Base-by-base conservation (phyloP, 495 filamentous ascomycete species). In the Xylaria sp. region DNA sequence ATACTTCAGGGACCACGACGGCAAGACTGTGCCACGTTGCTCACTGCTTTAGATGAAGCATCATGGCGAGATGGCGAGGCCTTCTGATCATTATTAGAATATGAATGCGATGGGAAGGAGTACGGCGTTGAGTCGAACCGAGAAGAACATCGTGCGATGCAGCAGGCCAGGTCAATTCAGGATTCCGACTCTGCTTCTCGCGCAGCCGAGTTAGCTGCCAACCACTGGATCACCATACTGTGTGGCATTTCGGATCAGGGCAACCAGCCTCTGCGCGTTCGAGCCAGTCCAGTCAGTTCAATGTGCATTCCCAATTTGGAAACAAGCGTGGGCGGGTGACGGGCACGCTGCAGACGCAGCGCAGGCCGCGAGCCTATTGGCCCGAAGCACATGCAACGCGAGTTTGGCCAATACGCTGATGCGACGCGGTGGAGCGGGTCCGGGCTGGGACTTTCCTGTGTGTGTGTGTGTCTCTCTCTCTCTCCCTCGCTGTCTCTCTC, bases 291-390 rank as follows among this genome's bases (percentile, higher is more conserved):
- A n/a, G n/a, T n/a, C n/a, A n/a, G n/a, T n/a, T n/a, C n/a, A n/a
- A n/a, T n/a, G n/a, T 43, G 29, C 59, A 62, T 41, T 43, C n/a
- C 21, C 40, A 11, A 41, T 43, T 29, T 3, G 59, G 59, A 62
- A 62, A 37, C 58, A 21, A 62, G 35, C 7, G 21, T 12, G 59
- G 37, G 59, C 59, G 59, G 59, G 57, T 59, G 57, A 62, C 17
- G 59, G 35, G 58, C 58, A 40, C 31, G 58, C 31, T 61, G 58
- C 35, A 48, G 37, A 31, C 41, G 46, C 44, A 53, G 50, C 46
- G 31, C 64, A n/a, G 24, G 35, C 33, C n/a, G 4, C 48, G 19
- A 57, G 12, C 21, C 64, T 67, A 67, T 67, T 67, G 19, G 64
- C 12, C 21, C 15, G 50, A 40, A 33, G 33, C 48, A 41, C 11